These are phyloP conservation scores for Malbranchea zuffiana DNA, from an alignment of 2,329 filamentous ascomycete species.

Conservation along the genomic window DNA sequence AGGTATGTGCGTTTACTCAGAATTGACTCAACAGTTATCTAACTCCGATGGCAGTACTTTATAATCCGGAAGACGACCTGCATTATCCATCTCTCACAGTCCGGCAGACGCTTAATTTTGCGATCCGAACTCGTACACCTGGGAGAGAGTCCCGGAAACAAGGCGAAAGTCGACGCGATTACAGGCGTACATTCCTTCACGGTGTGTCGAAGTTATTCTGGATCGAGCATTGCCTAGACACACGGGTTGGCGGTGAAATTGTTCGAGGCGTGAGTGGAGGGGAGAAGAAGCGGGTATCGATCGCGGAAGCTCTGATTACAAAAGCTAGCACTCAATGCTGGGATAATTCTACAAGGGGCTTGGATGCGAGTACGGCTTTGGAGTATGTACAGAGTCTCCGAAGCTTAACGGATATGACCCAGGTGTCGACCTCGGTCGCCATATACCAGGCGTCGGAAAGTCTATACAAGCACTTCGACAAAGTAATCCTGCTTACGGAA, in stretches of 20 bases:
- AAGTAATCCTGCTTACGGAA: conserved; percentile 55
- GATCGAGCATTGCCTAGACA: conserved; percentile 59
- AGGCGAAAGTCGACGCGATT: conserved; percentile 51
- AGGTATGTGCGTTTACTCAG: conserved; percentile 16
- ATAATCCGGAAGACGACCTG: conserved; percentile 67
- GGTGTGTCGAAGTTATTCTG: conserved; percentile 63
- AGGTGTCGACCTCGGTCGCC: conserved; percentile 53
- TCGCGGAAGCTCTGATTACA: conserved; percentile 65
- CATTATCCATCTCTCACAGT: conserved; percentile 72
- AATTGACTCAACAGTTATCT: conserved; percentile 6
- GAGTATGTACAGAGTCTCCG: conserved; percentile 61
- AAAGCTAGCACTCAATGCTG: conserved; percentile 58
- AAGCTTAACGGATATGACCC: conserved; percentile 52
- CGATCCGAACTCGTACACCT: conserved; percentile 57
- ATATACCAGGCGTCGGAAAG: conserved; percentile 56
- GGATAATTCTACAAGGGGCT: conserved; percentile 64
- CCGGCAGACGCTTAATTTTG: conserved; percentile 62
- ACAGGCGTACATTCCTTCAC: conserved; percentile 51
- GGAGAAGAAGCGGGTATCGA: conserved; percentile 68
- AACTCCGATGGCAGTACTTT: conserved; percentile 43
- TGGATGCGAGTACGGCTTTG: conserved; percentile 62
- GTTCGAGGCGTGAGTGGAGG: conserved; percentile 61
- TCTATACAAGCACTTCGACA: conserved; percentile 51
- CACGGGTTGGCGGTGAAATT: conserved; percentile 64
- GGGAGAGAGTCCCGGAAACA: conserved; percentile 49